Percentiles rank a stretch among this genome's conserved stretches.
phyloP scores from a whole-genome alignment of 768 basidiomycete species.

The Fistulinella prunicolor region DNA sequence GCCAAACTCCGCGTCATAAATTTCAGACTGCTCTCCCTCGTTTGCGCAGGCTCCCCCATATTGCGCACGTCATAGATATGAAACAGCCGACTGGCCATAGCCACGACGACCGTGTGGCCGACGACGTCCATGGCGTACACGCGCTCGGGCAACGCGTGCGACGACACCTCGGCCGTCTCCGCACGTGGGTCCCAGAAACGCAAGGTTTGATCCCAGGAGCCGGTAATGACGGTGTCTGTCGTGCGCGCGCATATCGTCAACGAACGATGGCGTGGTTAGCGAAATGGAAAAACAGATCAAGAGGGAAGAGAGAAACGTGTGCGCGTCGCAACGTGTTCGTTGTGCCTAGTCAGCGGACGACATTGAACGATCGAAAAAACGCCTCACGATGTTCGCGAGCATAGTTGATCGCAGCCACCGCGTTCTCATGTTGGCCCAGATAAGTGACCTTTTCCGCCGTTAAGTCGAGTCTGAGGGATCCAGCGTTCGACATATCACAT shows the following conservation, averaged over 20 bases:
- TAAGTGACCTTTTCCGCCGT: slow-evolving; percentile 65
- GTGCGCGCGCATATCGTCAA: too few species aligned
- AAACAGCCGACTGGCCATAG: slow-evolving; percentile 89
- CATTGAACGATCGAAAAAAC: too few species aligned
- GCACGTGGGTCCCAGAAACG: slow-evolving; percentile 85
- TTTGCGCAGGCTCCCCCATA: slow-evolving; percentile 71
- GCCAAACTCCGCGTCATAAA: slow-evolving; percentile 91
- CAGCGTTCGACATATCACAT: neutral
- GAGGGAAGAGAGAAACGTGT: too few species aligned
- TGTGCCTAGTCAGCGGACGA: too few species aligned
- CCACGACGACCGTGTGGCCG: slow-evolving; percentile 79
- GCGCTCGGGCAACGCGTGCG: slow-evolving; percentile 73
- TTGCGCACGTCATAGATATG: slow-evolving; percentile 85
- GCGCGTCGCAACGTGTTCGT: too few species aligned
- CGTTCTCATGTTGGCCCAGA: slow-evolving; percentile 78
- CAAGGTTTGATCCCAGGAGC: slow-evolving; percentile 89
- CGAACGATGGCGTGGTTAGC: too few species aligned
- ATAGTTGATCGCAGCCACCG: slow-evolving; percentile 76
- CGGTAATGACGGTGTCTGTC: slow-evolving; percentile 75
- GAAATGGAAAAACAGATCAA: neutral
- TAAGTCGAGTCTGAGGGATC: slow-evolving; percentile 58
- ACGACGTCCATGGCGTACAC: slow-evolving; percentile 83
- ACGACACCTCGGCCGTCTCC: slow-evolving; percentile 49
- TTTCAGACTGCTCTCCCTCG: slow-evolving; percentile 90
- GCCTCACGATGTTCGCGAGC: slow-evolving; percentile 48